Evolutionary conservation across 805 yeast genomes (phyloP).

Genomic region (Brettanomyces anomalus): DNA sequence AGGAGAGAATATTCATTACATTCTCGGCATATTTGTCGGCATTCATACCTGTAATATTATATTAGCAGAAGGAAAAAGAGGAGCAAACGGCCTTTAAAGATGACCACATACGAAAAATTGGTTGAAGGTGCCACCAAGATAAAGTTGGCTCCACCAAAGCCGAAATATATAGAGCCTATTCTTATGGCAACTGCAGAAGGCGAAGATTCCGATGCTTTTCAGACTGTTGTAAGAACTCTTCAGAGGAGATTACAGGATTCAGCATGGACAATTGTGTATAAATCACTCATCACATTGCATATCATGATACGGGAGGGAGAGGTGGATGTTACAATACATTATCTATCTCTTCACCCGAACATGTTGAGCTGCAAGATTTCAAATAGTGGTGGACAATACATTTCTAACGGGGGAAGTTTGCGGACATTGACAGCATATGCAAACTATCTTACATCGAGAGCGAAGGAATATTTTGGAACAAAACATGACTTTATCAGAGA

Average conservation of each 20-base stretch:
- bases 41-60: too few species aligned
- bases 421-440: constrained; percentile 57
- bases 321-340: constrained; percentile 59
- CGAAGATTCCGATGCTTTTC: constrained; percentile 43
- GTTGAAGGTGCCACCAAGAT: constrained; percentile 73
- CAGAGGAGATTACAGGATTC: constrained; percentile 57
- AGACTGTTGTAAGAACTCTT: constrained; percentile 59
- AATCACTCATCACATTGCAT: constrained; percentile 76
- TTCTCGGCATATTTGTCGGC: too few species aligned
- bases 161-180: constrained; percentile 92
- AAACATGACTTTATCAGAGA: constrained; percentile 74
- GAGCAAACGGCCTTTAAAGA: constrained; percentile 10
- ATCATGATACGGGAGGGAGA: constrained; percentile 92
- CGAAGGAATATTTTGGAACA: constrained; percentile 57
- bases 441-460: constrained; percentile 59
- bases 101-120: constrained; percentile 64
- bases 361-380: constrained; percentile 42
- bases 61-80: too few species aligned
- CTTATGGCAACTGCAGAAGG: constrained; percentile 56
- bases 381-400: constrained; percentile 16
- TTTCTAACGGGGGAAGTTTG: constrained; percentile 38
- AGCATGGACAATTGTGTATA: constrained; percentile 89
- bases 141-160: constrained; percentile 93
- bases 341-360: constrained; percentile 50
- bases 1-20: too few species aligned